Conservation (phyloP, 257 asterid species). For the Nicotiana tomentosiformis region DNA sequence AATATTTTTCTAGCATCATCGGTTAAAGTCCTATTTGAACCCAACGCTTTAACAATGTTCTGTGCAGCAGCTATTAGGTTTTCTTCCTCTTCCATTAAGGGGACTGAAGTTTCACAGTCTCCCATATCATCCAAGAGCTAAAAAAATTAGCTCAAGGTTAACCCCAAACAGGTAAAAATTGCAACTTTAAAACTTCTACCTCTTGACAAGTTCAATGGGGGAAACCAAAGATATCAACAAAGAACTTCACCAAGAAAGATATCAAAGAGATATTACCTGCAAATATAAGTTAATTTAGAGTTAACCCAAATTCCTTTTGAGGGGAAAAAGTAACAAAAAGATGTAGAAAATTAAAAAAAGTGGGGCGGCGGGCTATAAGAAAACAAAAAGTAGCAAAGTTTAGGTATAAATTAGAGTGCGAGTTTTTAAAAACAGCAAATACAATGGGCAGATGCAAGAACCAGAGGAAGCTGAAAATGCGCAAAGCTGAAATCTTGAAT, state of each 20-base stretch:
- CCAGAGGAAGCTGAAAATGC: not conserved
- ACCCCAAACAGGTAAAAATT: conserved; percentile 7
- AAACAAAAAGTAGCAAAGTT: not conserved
- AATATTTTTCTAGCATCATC: conserved; percentile 48
- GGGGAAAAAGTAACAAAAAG: too few relatives aligned
- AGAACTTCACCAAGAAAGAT: too few relatives aligned
- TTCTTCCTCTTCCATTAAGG: conserved; percentile 63
- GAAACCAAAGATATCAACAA: not conserved
- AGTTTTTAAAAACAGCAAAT: not conserved
- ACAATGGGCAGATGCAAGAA: not conserved
- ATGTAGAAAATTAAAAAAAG: not conserved
- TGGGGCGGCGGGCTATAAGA: not conserved
- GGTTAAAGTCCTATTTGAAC: conserved; percentile 38
- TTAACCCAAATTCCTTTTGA: too few relatives aligned
- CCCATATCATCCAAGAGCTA: conserved; percentile 42
- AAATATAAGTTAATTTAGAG: too few relatives aligned
- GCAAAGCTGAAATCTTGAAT: not conserved
- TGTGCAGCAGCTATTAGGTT: conserved; percentile 62
- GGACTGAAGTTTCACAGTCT: conserved; percentile 34
- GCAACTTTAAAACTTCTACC: not conserved
- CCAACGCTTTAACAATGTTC: conserved; percentile 53
- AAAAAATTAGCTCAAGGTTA: not conserved
- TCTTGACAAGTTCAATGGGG: not conserved
- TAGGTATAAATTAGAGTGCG: not conserved
- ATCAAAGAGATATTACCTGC: too few relatives aligned